phyloP scores from a whole-genome alignment of 129 eudicot genomes.

The Lonicera japonica region DNA sequence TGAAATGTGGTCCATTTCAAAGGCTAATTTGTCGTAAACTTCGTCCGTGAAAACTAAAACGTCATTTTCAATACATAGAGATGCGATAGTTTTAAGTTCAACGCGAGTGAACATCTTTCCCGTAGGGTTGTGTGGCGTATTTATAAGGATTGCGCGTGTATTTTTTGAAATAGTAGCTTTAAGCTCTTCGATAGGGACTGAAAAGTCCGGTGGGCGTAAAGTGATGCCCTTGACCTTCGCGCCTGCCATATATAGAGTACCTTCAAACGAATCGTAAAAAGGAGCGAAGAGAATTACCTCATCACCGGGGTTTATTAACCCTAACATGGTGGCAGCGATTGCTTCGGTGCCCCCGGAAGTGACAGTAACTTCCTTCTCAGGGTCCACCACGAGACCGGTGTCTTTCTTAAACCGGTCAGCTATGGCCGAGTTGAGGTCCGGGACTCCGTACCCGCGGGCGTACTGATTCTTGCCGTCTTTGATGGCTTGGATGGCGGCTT shows the following conservation, averaged over 20 bases:
- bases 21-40: conserved; percentile 85
- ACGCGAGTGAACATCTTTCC: conserved; percentile 86
- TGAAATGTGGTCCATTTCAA: conserved; percentile 91
- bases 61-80: conserved; percentile 78
- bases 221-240: conserved; percentile 75
- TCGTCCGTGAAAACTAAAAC: conserved; percentile 86
- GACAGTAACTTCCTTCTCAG: conserved; percentile 87
- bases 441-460: conserved; percentile 94
- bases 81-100: conserved; percentile 63
- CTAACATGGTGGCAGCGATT: conserved; percentile 90
- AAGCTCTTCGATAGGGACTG: conserved; percentile 69
- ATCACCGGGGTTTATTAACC: conserved; percentile 89
- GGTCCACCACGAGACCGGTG: conserved; percentile 66
- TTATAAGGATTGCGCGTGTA: conserved; percentile 87
- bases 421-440: conserved; percentile 81
- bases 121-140: conserved; percentile 95
- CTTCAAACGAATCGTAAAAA: conserved; percentile 90
- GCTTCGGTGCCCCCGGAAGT: conserved; percentile 99
- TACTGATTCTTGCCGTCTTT: conserved; percentile 89
- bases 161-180: conserved; percentile 60
- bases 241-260: conserved; percentile 95
- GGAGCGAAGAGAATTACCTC: conserved; percentile 93
- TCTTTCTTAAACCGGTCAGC: conserved; percentile 84
- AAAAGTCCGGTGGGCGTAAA: conserved; percentile 70
- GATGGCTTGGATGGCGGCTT: conserved; percentile 92